These are phyloP conservation scores for Trichosporon sp. DNA, from an alignment of 1,284 basidiomycete species.

Conservation along the genomic window DNA sequence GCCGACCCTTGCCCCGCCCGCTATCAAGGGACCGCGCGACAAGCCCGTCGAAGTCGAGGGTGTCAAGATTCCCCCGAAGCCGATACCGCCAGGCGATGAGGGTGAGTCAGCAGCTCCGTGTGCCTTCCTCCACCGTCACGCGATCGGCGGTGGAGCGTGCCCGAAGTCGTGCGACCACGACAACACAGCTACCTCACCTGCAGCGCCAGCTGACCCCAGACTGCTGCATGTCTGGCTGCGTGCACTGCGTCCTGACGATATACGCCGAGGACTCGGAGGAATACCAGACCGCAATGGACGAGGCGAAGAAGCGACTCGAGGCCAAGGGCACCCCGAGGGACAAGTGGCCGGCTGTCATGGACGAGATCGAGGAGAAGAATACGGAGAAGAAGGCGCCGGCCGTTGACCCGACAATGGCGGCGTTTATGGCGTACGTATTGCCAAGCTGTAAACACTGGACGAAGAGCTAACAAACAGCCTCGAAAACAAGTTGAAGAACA, in stretches of 20 bases:
- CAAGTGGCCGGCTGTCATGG: slow-evolving; percentile 61
- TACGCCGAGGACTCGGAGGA: slow-evolving; percentile 70
- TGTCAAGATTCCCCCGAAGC: slow-evolving; percentile 36
- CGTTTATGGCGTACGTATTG: slow-evolving; percentile 21
- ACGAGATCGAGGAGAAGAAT: slow-evolving; percentile 18
- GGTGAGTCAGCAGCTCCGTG: slow-evolving; percentile 27
- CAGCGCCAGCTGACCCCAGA: slow-evolving; percentile 52
- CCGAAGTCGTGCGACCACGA: neutral
- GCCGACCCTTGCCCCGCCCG: neutral
- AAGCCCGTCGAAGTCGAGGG: slow-evolving; percentile 32
- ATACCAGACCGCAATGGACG: slow-evolving; percentile 59
- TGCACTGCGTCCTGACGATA: slow-evolving; percentile 79
- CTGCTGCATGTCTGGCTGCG: slow-evolving; percentile 89
- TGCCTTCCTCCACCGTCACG: neutral
- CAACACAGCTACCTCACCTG: neutral
- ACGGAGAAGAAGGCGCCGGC: neutral
- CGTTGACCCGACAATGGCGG: slow-evolving; percentile 18
- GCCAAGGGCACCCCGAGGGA: slow-evolving; percentile 55
- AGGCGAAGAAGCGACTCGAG: slow-evolving; percentile 56
- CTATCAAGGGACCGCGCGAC: slow-evolving; percentile 11
- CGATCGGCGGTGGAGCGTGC: neutral
- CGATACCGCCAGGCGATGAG: slow-evolving; percentile 39
- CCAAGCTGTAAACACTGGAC: slow-evolving; percentile 34
- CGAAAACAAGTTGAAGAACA: slow-evolving; percentile 11
- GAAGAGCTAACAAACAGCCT: slow-evolving; percentile 1